phyloP scores from a whole-genome alignment of 495 filamentous ascomycete genomes.

The Emericellopsis terricola region DNA sequence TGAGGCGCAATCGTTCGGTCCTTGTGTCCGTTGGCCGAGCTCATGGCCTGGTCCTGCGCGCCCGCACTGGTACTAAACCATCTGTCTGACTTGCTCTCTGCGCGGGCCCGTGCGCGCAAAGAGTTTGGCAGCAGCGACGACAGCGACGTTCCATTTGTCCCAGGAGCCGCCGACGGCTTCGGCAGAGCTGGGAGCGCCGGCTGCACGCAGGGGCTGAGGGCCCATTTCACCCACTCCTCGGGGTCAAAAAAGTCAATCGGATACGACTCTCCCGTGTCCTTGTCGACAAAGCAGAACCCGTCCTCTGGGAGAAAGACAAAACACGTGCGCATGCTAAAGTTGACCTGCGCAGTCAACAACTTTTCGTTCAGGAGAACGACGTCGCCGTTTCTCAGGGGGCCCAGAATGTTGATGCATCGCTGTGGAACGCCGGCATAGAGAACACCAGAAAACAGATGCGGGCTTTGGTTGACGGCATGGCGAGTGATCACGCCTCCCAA shows the following conservation, averaged over 20 bases:
- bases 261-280: constrained; percentile 62
- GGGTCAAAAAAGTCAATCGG: constrained; percentile 71
- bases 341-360: constrained; percentile 84
- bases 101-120: constrained; percentile 6
- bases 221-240: constrained; percentile 62
- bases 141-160: constrained; percentile 1
- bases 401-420: constrained; percentile 78
- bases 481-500: constrained; percentile 80
- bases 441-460: constrained; percentile 75
- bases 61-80: constrained; percentile 2
- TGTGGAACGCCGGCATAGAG: constrained; percentile 75
- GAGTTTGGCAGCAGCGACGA: constrained; percentile 11
- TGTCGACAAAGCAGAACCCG: constrained; percentile 78
- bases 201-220: constrained; percentile 59
- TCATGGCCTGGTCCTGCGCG: constrained; percentile 2
- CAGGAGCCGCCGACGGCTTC: background rate
- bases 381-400: constrained; percentile 79
- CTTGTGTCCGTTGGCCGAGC: background rate
- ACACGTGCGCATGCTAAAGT: constrained; percentile 78
- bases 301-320: constrained; percentile 77
- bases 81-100: constrained; percentile 2
- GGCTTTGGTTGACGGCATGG: constrained; percentile 74
- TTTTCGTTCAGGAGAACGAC: constrained; percentile 79
- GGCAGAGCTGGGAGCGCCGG: constrained; percentile 33
- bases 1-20: constrained; percentile 29